phyloP scores from a whole-genome alignment of 352 stramenopile genomes.

The Phytophthora aleatoria region DNA sequence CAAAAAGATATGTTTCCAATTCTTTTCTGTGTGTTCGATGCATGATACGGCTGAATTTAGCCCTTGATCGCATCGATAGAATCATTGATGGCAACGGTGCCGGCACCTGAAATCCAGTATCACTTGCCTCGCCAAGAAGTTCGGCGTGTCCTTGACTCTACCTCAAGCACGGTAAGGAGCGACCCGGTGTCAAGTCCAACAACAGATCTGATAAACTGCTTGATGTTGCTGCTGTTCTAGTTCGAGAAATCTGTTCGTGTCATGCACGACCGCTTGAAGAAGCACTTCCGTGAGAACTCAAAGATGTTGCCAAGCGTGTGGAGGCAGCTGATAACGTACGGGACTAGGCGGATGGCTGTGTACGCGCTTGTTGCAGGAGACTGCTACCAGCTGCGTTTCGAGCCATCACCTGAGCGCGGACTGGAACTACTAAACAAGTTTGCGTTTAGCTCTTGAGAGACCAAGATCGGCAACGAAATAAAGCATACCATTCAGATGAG shows the following conservation, averaged over 20 bases:
- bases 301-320: slow-evolving; percentile 63
- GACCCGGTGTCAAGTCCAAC: not conserved
- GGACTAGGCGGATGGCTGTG: slow-evolving; percentile 32
- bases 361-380: slow-evolving; percentile 61
- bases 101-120: slow-evolving; percentile 68
- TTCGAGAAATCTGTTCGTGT: slow-evolving; percentile 71
- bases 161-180: slow-evolving; percentile 39
- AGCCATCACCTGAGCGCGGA: slow-evolving; percentile 46
- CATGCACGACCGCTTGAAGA: slow-evolving; percentile 80
- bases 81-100: slow-evolving; percentile 56
- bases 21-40: not conserved
- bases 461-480: not conserved
- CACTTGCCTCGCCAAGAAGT: slow-evolving; percentile 67
- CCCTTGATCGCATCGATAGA: slow-evolving; percentile 63
- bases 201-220: slow-evolving; percentile 3
- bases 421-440: slow-evolving; percentile 58
- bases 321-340: slow-evolving; percentile 59
- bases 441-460: slow-evolving; percentile 20
- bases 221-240: slow-evolving; percentile 23
- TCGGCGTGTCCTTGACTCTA: slow-evolving; percentile 51
- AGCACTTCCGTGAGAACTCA: slow-evolving; percentile 58
- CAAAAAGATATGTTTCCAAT: not conserved
- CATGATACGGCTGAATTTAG: slow-evolving; percentile 20
- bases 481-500: too few relatives aligned
- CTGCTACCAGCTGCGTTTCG: slow-evolving; percentile 67